Evolutionary conservation across 768 basidiomycete species (phyloP), one percentile per base, ranked within the genome.

Genomic region (Phylloporus arenicola): DNA sequence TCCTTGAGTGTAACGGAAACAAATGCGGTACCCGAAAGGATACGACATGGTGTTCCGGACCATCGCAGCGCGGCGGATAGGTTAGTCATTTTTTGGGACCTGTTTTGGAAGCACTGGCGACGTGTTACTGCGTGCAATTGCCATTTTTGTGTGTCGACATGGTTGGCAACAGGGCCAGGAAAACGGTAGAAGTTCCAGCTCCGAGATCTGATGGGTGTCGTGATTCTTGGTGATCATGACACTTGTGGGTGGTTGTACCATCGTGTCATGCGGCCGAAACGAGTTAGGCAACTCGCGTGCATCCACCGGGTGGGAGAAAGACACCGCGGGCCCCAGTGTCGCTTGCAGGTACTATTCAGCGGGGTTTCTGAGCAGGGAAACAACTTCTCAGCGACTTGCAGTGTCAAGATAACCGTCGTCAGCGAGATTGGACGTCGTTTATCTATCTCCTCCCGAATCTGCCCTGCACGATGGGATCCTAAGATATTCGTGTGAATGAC

Each of bases 41-140:
- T 54, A 60, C 48, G 55, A 57, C 45, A 60, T 57, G 52, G 30
- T 50, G 62, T n/a, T 39, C 40, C 59, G 53, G 49, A 51, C 35
- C 53, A 60, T 57, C 53, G 42, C 55, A 57, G 50, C 57, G 55
- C 44, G 50, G 47, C 41, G 17, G 35, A 38, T 34, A 25, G 58
- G 41, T 41, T 61, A 43, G 43, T 49, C 39, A 43, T 45, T 46
- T 45, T 49, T 19, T 22, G 34, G 29, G 48, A 47, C 61, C 48
- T 20, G 40, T 25, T 64, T 52, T 52, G 60, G 62, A 30, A 51
- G 38, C 46, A 13, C 14, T 42, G 50, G 22, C 55, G 46, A 53
- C 48, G 50, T 54, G 61, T 31, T 45, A 34, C 35, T 48, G 45
- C 51, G 45, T 50, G 56, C 47, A n/a, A 33, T 50, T 46, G 20